Evolutionary conservation across 169 alveolate genomes (phyloP).

Genomic region (Cryptosporidium ryanae): DNA sequence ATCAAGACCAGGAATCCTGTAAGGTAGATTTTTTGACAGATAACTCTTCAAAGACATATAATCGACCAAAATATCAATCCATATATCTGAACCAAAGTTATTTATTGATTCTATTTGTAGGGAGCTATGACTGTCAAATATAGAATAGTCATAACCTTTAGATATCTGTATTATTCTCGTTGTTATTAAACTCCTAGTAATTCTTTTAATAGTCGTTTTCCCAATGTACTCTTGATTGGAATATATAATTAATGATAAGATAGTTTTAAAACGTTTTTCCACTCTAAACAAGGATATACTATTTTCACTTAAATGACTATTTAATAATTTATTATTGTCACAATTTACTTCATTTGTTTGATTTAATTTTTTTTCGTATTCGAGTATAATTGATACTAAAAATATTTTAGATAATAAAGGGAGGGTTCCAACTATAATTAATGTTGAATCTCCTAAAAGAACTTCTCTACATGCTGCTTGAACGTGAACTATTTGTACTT

Average conservation of each 20-base stretch:
- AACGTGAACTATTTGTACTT: conserved; percentile 47
- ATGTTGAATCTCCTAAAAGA: conserved; percentile 3
- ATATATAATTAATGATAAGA: conserved; percentile 38
- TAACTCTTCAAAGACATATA: neutral
- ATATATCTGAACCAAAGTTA: conserved; percentile 31
- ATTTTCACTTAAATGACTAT: neutral
- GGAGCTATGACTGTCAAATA: neutral
- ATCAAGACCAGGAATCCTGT: conserved; percentile 28
- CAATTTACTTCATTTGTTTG: neutral
- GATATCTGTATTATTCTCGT: conserved; percentile 27
- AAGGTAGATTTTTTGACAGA: conserved; percentile 20
- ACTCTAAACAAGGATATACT: conserved; percentile 1
- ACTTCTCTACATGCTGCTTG: conserved; percentile 66
- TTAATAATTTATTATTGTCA: neutral
- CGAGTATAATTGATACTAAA: conserved; percentile 29
- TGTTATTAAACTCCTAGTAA: conserved; percentile 10
- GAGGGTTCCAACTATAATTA: conserved; percentile 18
- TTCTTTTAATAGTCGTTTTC: neutral
- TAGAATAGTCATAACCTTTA: conserved; percentile 8
- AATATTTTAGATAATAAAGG: conserved; percentile 33
- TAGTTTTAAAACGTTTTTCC: conserved; percentile 24
- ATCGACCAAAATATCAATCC: conserved; percentile 18
- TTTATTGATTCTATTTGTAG: neutral
- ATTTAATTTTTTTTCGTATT: conserved; percentile 20
- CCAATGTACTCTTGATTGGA: conserved; percentile 8